phyloP scores from a whole-genome alignment of 2,329 filamentous ascomycete genomes.

The Didymella segeticola region DNA sequence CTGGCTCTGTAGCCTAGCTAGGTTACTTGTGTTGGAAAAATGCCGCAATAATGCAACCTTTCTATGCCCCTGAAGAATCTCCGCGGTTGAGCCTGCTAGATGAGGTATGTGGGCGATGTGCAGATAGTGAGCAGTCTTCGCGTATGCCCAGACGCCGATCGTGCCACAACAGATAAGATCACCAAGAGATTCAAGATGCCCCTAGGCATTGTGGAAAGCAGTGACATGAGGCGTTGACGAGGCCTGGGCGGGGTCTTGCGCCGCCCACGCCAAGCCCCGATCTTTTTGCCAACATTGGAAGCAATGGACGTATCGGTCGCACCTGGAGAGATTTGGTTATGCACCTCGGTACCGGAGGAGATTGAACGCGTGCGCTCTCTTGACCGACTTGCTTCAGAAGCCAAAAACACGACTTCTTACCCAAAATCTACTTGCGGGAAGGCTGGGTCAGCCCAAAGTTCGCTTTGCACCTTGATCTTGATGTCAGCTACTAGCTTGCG shows the following conservation, averaged over 20 bases:
- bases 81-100: background rate
- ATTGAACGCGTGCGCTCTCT: no score
- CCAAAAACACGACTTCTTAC: no score
- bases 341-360: no score
- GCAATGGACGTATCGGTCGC: background rate
- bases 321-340: no score
- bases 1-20: background rate
- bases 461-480: no score
- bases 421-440: no score
- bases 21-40: background rate
- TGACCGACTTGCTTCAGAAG: no score
- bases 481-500: no score
- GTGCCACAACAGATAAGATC: conserved; percentile 4
- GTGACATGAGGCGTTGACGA: background rate
- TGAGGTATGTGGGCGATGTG: background rate
- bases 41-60: background rate
- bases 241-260: background rate
- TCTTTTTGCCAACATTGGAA: no score
- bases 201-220: background rate
- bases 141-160: background rate
- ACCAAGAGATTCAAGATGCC: background rate
- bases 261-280: background rate
- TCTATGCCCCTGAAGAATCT: background rate
- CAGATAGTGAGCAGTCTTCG: background rate
- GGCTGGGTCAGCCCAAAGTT: no score